phyloP scores from a whole-genome alignment of 208 protist species.

The Leishmania braziliensis region DNA sequence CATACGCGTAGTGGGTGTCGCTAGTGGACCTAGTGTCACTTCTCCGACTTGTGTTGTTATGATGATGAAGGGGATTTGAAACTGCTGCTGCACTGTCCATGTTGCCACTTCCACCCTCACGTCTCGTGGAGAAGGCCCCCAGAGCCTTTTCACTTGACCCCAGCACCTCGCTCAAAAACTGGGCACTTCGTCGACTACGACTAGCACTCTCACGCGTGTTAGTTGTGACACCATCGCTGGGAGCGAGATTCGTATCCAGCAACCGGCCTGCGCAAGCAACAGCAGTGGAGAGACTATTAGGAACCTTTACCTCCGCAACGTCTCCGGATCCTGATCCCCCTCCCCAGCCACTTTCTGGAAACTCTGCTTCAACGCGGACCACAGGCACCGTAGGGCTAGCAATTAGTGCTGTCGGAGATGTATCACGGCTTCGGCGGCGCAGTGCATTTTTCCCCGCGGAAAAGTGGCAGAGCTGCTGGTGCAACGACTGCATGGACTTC shows the following conservation, averaged over 20 bases:
- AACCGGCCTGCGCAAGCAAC: conserved; percentile 1
- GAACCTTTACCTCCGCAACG: conserved; percentile 4
- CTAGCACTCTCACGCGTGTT: conserved; percentile 20
- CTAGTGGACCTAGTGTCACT: not conserved
- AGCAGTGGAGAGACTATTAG: not conserved
- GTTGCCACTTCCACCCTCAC: not conserved
- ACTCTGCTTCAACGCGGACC: not conserved
- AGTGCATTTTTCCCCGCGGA: not conserved
- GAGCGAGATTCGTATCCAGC: not conserved
- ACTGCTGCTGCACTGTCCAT: not conserved
- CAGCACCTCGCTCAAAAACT: conserved; percentile 18
- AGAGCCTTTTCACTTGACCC: not conserved
- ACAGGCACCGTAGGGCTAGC: not conserved
- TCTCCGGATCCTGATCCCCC: not conserved
- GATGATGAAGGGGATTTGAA: conserved; percentile 20
- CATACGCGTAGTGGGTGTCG: conserved; percentile 7
- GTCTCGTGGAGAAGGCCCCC: not conserved
- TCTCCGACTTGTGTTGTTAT: not conserved
- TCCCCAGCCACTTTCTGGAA: not conserved
- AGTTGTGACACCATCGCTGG: conserved; percentile 10
- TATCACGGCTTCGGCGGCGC: not conserved
- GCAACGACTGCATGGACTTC: not conserved
- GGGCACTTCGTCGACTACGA: conserved; percentile 10
- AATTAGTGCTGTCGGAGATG: not conserved
- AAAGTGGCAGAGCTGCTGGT: not conserved